phyloP scores from a whole-genome alignment of 345 rosid genomes.

The Gossypium sturtianum region DNA sequence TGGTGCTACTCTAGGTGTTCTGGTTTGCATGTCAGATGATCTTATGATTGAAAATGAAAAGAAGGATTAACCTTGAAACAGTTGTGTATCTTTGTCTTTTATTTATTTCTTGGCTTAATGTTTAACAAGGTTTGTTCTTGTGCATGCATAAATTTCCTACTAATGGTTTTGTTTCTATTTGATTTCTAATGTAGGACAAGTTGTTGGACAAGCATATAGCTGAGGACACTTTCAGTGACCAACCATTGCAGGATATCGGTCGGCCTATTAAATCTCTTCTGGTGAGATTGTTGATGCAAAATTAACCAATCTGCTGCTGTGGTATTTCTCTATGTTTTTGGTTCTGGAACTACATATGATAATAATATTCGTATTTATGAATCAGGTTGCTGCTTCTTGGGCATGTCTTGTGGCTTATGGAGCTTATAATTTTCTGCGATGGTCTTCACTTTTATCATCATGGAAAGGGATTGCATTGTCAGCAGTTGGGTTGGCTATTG shows the following conservation, averaged over 20 bases:
- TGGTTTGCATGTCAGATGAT: slow-evolving; percentile 1
- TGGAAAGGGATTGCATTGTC: slow-evolving; percentile 74
- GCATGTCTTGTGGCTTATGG: slow-evolving; percentile 45
- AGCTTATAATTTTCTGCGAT: slow-evolving; percentile 48
- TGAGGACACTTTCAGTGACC: slow-evolving; percentile 59
- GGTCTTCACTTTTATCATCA: slow-evolving; percentile 64
- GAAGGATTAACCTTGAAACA: neutral
- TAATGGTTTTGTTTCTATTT: slow-evolving; percentile 11
- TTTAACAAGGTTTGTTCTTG: neutral
- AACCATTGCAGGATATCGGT: slow-evolving; percentile 54
- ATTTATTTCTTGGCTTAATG: neutral
- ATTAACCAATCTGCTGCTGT: neutral
- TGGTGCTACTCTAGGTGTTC: neutral
- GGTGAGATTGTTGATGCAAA: slow-evolving; percentile 35
- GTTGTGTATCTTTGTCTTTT: neutral
- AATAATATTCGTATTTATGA: slow-evolving; percentile 1
- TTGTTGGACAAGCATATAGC: slow-evolving; percentile 67
- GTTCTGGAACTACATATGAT: slow-evolving; percentile 3
- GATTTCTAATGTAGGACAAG: slow-evolving; percentile 46
- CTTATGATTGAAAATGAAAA: neutral
- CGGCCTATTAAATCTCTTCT: slow-evolving; percentile 66
- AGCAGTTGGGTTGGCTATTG: slow-evolving; percentile 41
- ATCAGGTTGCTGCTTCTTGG: slow-evolving; percentile 70
- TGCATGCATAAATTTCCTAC: neutral
- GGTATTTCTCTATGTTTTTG: neutral